phyloP scores from a whole-genome alignment of 441 rosid genomes.

The Euphorbia corollata region DNA sequence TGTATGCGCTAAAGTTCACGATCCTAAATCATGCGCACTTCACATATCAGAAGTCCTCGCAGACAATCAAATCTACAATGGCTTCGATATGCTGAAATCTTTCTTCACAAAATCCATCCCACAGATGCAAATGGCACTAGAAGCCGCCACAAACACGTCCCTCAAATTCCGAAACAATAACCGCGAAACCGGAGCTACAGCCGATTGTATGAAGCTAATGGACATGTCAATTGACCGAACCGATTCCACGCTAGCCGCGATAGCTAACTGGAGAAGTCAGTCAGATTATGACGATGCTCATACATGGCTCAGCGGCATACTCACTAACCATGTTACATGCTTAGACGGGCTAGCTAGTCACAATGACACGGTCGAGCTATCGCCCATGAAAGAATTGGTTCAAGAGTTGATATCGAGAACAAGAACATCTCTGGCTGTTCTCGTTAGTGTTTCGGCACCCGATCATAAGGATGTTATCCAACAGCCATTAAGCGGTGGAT shows the following conservation, averaged over 20 bases:
- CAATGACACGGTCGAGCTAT: background rate
- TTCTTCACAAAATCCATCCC: constrained; percentile 10
- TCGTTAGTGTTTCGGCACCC: constrained; percentile 5
- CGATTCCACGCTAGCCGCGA: background rate
- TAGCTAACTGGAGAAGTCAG: constrained; percentile 9
- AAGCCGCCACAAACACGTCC: background rate
- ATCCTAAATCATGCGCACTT: background rate
- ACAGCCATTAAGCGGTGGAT: constrained; percentile 6
- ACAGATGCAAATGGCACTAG: background rate
- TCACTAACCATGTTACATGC: constrained; percentile 21
- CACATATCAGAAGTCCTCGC: constrained; percentile 14
- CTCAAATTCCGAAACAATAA: background rate
- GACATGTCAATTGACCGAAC: constrained; percentile 16
- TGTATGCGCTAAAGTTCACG: background rate
- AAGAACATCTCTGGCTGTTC: constrained; percentile 12
- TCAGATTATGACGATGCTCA: constrained; percentile 7
- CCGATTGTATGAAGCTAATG: constrained; percentile 18
- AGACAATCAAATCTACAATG: background rate
- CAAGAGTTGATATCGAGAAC: constrained; percentile 17
- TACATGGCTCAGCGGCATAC: constrained; percentile 19
- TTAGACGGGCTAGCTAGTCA: constrained; percentile 3
- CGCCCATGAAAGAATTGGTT: background rate
- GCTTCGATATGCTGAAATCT: background rate
- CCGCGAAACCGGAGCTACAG: background rate
- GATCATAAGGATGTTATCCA: background rate